phyloP scores from a whole-genome alignment of 306 rosid genomes.

The Boehmeria nivea region DNA sequence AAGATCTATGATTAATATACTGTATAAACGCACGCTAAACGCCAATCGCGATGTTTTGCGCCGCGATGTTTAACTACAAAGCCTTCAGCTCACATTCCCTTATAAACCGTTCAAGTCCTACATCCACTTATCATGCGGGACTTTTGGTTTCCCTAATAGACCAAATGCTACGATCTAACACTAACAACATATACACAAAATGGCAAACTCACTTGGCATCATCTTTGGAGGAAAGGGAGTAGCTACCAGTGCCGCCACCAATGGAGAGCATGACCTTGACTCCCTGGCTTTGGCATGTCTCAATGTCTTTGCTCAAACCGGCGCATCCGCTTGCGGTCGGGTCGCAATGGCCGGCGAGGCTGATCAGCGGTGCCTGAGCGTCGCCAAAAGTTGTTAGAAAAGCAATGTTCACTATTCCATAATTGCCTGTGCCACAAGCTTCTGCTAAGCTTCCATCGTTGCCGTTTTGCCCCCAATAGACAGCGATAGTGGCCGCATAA shows the following conservation, averaged over 20 bases:
- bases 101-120: too few species aligned
- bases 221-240: not conserved
- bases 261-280: not conserved
- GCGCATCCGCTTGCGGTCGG: conserved; percentile 23
- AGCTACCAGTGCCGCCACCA: not conserved
- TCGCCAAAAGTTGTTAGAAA: conserved; percentile 11
- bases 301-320: not conserved
- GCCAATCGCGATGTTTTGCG: too few species aligned
- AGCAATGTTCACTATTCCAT: conserved; percentile 18
- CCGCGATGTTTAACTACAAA: too few species aligned
- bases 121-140: too few species aligned
- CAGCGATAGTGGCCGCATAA: conserved; percentile 6
- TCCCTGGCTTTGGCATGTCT: not conserved
- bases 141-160: too few species aligned
- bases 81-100: conserved; percentile 26
- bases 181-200: too few species aligned
- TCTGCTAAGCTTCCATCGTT: conserved; percentile 5
- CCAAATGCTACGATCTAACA: too few species aligned
- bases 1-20: too few species aligned
- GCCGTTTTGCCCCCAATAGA: conserved; percentile 25
- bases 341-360: conserved; percentile 19
- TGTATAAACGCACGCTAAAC: too few species aligned
- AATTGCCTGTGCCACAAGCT: conserved; percentile 19
- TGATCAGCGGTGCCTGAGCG: conserved; percentile 6
- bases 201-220: conserved; percentile 2